Percentiles rank a stretch among this genome's conserved stretches.
phyloP scores from a whole-genome alignment of 305 asterid species.

The Solanum chacoense region DNA sequence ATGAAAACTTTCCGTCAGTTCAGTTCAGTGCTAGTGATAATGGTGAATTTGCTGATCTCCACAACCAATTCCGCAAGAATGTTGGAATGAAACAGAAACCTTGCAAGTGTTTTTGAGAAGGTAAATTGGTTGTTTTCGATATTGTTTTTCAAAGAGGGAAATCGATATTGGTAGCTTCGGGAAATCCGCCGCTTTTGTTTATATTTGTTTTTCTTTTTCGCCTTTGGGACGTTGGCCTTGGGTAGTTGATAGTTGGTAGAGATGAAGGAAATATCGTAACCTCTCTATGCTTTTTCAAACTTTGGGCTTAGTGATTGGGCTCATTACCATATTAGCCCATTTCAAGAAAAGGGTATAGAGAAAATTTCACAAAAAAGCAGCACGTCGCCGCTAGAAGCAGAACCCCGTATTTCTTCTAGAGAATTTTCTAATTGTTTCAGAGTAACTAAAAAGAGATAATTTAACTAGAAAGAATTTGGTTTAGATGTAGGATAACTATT shows the following conservation, averaged over 20 bases:
- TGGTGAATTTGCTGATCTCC: background rate
- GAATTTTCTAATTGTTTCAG: background rate
- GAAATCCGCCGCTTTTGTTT: slow-evolving; percentile 24
- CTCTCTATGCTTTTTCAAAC: background rate
- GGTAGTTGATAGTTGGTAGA: background rate
- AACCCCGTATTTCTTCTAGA: background rate
- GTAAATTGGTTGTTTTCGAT: background rate
- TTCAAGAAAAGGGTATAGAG: background rate
- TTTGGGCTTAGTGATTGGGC: background rate
- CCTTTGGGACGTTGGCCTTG: background rate
- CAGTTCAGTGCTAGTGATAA: background rate
- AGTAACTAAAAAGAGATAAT: background rate
- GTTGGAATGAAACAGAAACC: background rate
- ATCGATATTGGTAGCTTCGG: slow-evolving; percentile 14
- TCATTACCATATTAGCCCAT: background rate
- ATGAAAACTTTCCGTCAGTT: background rate
- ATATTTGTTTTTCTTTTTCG: background rate
- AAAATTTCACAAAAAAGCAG: too few relatives aligned
- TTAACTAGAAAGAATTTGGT: background rate
- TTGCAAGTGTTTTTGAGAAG: background rate
- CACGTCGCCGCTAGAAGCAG: background rate
- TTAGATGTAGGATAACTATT: background rate
- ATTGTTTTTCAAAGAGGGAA: background rate
- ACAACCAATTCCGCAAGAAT: background rate
- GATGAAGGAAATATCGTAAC: background rate